A percentile compares a stretch with the other conserved stretches of the same genome.
These are phyloP conservation scores for Colletotrichum sp. DNA, from an alignment of 2,329 filamentous ascomycete genomes.

Conservation along the genomic window DNA sequence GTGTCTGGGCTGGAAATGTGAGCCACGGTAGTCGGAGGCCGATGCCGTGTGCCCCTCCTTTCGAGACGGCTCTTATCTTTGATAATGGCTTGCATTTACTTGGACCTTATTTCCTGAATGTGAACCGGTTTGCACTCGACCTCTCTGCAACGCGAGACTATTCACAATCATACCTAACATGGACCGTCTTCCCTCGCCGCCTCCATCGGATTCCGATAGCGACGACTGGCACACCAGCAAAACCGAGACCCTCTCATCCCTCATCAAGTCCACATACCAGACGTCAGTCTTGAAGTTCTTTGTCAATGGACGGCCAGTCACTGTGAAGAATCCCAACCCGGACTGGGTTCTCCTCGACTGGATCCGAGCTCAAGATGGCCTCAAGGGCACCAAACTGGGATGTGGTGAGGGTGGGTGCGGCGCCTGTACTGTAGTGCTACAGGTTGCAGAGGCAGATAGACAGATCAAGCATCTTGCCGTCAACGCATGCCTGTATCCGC, in stretches of 20 bases:
- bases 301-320: constrained; percentile 31
- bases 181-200: not conserved
- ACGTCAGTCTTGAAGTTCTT: constrained; percentile 33
- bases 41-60: not conserved
- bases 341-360: constrained; percentile 35
- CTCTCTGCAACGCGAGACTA: not conserved
- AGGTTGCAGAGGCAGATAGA: not conserved
- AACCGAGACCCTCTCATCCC: not conserved
- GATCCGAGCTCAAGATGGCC: constrained; percentile 25
- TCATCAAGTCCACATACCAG: constrained; percentile 31
- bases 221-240: not conserved
- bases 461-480: not conserved
- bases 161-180: not conserved
- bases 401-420: not conserved
- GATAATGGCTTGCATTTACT: not conserved
- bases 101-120: not conserved
- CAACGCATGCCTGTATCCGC: not conserved
- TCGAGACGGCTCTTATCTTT: not conserved
- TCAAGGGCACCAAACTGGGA: constrained; percentile 14
- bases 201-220: not conserved
- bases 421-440: not conserved
- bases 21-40: not conserved
- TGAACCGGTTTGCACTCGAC: not conserved
- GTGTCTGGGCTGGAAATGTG: not conserved
- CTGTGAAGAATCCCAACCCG: constrained; percentile 28